Base-by-base conservation (phyloP, 129 eudicot species). In the Lonicera japonica region DNA sequence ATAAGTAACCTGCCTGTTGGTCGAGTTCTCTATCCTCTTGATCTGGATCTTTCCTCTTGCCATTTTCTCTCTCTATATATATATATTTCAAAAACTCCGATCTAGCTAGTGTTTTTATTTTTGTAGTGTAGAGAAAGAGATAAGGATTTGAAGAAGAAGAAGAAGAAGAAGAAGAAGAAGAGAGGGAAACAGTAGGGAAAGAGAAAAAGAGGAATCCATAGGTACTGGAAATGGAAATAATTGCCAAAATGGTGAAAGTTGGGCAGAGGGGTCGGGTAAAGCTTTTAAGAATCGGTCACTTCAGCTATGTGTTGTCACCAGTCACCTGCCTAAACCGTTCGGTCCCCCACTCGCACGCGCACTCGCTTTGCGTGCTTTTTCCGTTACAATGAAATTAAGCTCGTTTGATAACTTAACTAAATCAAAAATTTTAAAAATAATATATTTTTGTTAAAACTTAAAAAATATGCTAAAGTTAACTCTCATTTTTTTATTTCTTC, bases 1-100 rank as follows among this genome's bases (percentile, higher is more conserved):
- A 21, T 79, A 79, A 13, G 83, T 79, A 14, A 79, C 83, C 25
- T 79, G 83, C 63, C 83, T 64, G 73, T 79, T 79, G 8, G 83
- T 79, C 15, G 63, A 66, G 79, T 79, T 79, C 70, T 79, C 83
- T 17, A 79, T 79, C 61, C 55, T 79, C 83, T 61, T 79, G 60
- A 79, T 79, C 79, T 79, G 79, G 76, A 79, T 79, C 73, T 79
- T 79, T 45, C 83, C 83, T 56, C 83, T 70, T 65, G 83, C 76
- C 83, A 79, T 79, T 4, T 2, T 14, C 0, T 14, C 64, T 43
- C 36, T 21, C 16, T 55, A 8, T 29, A 11, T 64, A n/a, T 73
- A 47, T 38, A n/a, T 66, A 25, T 66, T 61, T 43, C 57, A 9
- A 45, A 45, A 45, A 10, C 21, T 17, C 5, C 19, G n/a, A n/a